Base-by-base conservation (phyloP, 495 filamentous ascomycete species). In the Alectoria sarmentosa region DNA sequence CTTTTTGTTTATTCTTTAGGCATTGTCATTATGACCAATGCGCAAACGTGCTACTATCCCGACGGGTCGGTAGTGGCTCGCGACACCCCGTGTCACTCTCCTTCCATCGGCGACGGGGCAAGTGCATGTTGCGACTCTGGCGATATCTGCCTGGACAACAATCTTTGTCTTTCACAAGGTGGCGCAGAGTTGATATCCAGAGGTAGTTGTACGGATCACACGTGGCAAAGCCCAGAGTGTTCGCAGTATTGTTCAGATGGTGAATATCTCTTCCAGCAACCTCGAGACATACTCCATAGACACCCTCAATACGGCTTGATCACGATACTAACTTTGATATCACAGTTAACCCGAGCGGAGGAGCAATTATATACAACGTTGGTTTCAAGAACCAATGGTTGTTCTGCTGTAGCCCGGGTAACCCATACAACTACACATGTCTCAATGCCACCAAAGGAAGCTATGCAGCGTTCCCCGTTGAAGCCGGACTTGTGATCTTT, bases 221-320 rank as follows among this genome's bases (percentile, higher is more conserved):
- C 54, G 4, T 56, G 54, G 54, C 23, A 37, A 30, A 56, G 54
- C 26, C 54, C 10, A 4, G n/a, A 32, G 13, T 56, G 54, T 37
- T 13, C 54, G 28, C 54, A 56, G 34, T 32, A 56, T 19, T 56
- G 54, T 32, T 10, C 28, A 56, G 54, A 56, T 56, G 54, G 54
- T 56, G 32, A 28, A 13, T 2, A 19, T 32, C 54, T 55, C 34
- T 3, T 5, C 26, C 5, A 13, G 19, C 13, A 4, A n/a, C 15
- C 1, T 46, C 5, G 42, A 46, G 4, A 6, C n/a, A n/a, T 21
- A 21, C 19, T n/a, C 21, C 11, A 6, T 6, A 46, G 21, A n/a
- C n/a, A n/a, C 4, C 19, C 19, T 46, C 17, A 9, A 6, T n/a
- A n/a, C 19, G 19, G 19, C 42, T n/a, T 46, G 14, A 23, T 56